These are phyloP conservation scores for Pulveroboletus sp. DNA, from an alignment of 768 basidiomycete species.

Conservation along the genomic window DNA sequence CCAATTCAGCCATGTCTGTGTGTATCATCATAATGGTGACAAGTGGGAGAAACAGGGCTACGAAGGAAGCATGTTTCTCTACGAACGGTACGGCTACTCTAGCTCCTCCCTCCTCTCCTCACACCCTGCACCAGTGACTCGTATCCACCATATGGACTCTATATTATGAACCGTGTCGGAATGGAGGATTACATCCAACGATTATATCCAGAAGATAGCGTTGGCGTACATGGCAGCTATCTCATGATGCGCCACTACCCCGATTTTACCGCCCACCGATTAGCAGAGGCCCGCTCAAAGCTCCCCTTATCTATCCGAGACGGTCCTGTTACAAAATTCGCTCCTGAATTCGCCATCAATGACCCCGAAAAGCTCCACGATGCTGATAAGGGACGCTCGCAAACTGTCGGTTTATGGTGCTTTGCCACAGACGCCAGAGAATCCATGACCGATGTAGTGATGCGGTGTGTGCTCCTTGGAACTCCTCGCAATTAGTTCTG, in stretches of 20 bases:
- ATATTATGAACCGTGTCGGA: slow-evolving; percentile 77
- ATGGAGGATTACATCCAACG: slow-evolving; percentile 72
- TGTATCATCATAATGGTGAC: slow-evolving; percentile 68
- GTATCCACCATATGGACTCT: slow-evolving; percentile 82
- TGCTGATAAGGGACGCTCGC: slow-evolving; percentile 50
- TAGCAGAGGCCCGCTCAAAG: slow-evolving; percentile 33
- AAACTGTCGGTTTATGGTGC: slow-evolving; percentile 73
- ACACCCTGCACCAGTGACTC: slow-evolving; percentile 43
- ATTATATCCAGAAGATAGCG: slow-evolving; percentile 74
- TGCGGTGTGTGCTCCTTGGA: slow-evolving; percentile 42
- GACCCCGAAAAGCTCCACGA: slow-evolving; percentile 41
- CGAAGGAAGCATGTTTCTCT: slow-evolving; percentile 88
- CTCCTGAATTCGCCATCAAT: slow-evolving; percentile 41
- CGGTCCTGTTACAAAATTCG: slow-evolving; percentile 42
- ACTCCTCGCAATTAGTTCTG: not conserved
- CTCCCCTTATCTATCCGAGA: slow-evolving; percentile 23
- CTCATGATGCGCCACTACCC: slow-evolving; percentile 73
- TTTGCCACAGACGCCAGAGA: slow-evolving; percentile 65
- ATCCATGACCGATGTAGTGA: slow-evolving; percentile 65
- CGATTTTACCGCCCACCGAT: slow-evolving; percentile 52
- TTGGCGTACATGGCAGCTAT: slow-evolving; percentile 55
- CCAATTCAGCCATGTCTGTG: slow-evolving; percentile 83
- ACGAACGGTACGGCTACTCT: slow-evolving; percentile 54
- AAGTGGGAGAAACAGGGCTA: slow-evolving; percentile 81
- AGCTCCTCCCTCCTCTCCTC: not conserved